Evolutionary conservation across 2,329 filamentous ascomycete species (phyloP).

Genomic region (Venturia aucupariae): DNA sequence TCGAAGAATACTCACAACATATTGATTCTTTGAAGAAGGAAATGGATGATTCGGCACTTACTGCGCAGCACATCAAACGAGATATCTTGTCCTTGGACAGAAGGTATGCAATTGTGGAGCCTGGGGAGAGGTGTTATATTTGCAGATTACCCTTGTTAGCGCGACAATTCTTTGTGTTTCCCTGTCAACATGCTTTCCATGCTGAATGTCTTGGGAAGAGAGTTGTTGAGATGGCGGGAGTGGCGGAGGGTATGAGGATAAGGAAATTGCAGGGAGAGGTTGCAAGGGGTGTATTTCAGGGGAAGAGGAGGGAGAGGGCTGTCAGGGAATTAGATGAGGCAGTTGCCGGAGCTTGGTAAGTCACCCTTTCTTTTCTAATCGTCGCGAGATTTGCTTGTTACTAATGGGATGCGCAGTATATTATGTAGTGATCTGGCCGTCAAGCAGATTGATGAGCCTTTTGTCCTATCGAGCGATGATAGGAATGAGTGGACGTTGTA

Average conservation of each 20-base stretch:
- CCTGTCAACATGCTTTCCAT: constrained; percentile 96
- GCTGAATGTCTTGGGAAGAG: constrained; percentile 84
- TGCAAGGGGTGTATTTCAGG: constrained; percentile 61
- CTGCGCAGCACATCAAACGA: constrained; percentile 79
- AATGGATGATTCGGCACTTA: constrained; percentile 90
- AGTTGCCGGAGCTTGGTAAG: constrained; percentile 80
- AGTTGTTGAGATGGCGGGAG: constrained; percentile 72
- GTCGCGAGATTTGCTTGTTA: background rate
- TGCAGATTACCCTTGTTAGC: constrained; percentile 80
- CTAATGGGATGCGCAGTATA: constrained; percentile 49
- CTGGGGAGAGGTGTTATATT: constrained; percentile 86
- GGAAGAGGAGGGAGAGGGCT: constrained; percentile 67
- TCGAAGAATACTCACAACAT: constrained; percentile 86
- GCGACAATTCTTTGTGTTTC: constrained; percentile 95
- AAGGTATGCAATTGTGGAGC: constrained; percentile 92
- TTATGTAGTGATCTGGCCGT: constrained; percentile 93
- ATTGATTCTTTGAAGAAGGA: constrained; percentile 84
- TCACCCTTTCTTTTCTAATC: constrained; percentile 16
- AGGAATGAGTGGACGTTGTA: constrained; percentile 65
- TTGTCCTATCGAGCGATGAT: constrained; percentile 66
- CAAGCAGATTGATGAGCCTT: constrained; percentile 87
- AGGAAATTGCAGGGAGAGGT: constrained; percentile 78
- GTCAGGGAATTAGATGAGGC: constrained; percentile 85
- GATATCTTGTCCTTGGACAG: constrained; percentile 81
- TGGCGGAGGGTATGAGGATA: constrained; percentile 69